A percentile compares a stretch with the other conserved stretches of the same genome.
Evolutionary conservation across 495 filamentous ascomycete genomes (phyloP).

Genomic region (Hypoxylon subgilvum): DNA sequence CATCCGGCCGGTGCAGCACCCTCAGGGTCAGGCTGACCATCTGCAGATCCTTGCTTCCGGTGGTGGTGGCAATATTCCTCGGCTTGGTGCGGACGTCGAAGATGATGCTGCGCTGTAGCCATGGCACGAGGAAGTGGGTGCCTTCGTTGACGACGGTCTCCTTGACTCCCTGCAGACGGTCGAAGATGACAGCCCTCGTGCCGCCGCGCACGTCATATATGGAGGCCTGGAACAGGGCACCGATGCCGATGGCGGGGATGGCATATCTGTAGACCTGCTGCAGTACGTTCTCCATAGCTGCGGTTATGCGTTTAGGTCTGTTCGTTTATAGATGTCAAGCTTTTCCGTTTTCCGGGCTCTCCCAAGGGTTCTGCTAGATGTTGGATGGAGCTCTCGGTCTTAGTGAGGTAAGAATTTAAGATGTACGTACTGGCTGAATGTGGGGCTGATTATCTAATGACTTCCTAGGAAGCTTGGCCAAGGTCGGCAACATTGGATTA

Average conservation of each 20-base stretch:
- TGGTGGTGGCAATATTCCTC: constrained; percentile 95
- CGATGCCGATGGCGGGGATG: constrained; percentile 70
- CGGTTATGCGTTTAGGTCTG: not conserved
- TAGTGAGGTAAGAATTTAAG: constrained; percentile 3
- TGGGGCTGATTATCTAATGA: not conserved
- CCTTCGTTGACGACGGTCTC: constrained; percentile 92
- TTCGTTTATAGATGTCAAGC: not conserved
- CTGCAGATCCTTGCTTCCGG: constrained; percentile 97
- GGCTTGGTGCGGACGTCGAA: constrained; percentile 99
- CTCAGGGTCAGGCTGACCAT: constrained; percentile 99
- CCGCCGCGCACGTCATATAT: constrained; percentile 98
- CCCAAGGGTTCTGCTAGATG: not conserved
- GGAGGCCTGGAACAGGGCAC: constrained; percentile 69
- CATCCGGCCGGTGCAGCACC: constrained; percentile 93
- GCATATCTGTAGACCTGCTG: constrained; percentile 67
- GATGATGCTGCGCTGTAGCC: constrained; percentile 92
- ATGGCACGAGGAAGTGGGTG: constrained; percentile 95
- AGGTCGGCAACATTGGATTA: constrained; percentile 10
- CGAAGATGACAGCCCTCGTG: constrained; percentile 96
- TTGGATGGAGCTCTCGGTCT: constrained; percentile 20
- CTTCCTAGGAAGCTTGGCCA: constrained; percentile 12
- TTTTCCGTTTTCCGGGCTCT: not conserved
- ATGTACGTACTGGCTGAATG: not conserved
- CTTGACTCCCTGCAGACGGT: constrained; percentile 88
- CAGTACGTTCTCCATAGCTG: constrained; percentile 28